Base-by-base conservation (phyloP, 2,329 filamentous ascomycete species). In the Neocucurbitaria cava region DNA sequence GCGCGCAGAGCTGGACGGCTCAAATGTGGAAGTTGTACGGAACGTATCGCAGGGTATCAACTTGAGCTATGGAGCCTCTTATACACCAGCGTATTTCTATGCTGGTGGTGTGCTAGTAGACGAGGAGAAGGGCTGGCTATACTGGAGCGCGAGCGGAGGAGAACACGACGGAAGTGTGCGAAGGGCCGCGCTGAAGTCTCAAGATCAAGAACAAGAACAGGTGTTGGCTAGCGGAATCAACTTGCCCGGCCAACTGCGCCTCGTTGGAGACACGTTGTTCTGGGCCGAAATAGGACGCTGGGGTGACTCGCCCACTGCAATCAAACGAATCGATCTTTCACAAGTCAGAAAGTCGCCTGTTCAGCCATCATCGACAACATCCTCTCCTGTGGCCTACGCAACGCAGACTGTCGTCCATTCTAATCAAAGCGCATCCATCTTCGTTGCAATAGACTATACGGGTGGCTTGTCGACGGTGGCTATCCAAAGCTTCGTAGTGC, bases 31-130 rank as follows among this genome's bases (percentile, higher is more conserved):
- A 24, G 11, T 59, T 0, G 46, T 61, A 9, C 40, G 49, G 21
- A 63, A 63, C 46, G 53, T 58, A 26, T 58, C 54, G 1, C 54
- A 58, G 26, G 59, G 57, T 4, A 39, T 54, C 20, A 31, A 41
- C 15, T 56, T 28, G 11, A 13, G 35, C 23, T 20, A 28, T 1
- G 9, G 23, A 9, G 23, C 35, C 1, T 33, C 18, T 10, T 58
- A 48, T 30, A 24, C 20, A 17, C 36, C 45, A 5, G 52, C 54
- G n/a, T 52, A 52, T 7, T 24, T n/a, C 40, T 46, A 46, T 26
- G 35, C 58, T 9, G 46, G 21, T 13, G 55, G 55, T 7, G 28
- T 63, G 2, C 24, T 36, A 5, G 51, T 61, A 13, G 60, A 63
- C 30, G 46, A 61, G 38, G 50, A 53, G 15, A 50, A 41, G 30